These are phyloP conservation scores for Rosa lucieae DNA, from an alignment of 306 rosid species.

Conservation along the genomic window DNA sequence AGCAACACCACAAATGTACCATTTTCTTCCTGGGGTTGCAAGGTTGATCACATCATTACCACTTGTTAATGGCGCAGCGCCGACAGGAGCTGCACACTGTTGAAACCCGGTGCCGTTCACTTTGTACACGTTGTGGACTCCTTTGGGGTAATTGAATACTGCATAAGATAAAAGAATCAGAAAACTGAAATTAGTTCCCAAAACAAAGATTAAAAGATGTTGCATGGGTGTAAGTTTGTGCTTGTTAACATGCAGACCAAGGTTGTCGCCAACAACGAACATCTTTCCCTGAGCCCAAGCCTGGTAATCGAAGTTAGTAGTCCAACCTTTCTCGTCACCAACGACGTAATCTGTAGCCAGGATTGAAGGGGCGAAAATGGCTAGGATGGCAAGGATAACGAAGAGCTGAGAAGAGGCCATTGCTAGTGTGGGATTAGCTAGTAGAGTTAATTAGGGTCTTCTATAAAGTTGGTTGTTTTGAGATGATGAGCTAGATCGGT, in stretches of 20 bases:
- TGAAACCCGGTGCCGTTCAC: constrained; percentile 43
- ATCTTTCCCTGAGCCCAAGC: constrained; percentile 44
- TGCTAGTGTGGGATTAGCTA: not conserved
- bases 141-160: constrained; percentile 41
- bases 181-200: not conserved
- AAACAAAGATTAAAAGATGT: not conserved
- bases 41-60: constrained; percentile 39
- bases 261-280: constrained; percentile 46
- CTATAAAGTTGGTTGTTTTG: not conserved
- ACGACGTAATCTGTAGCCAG: constrained; percentile 36
- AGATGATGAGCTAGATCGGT: not conserved
- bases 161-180: constrained; percentile 5
- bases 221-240: not conserved
- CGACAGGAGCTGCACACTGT: constrained; percentile 24
- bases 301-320: constrained; percentile 35
- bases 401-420: constrained; percentile 36
- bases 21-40: constrained; percentile 39
- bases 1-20: constrained; percentile 47
- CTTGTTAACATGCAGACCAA: constrained; percentile 25
- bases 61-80: constrained; percentile 16
- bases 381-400: constrained; percentile 22
- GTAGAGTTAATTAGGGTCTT: not conserved
- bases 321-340: constrained; percentile 50
- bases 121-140: constrained; percentile 36
- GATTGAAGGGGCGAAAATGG: constrained; percentile 27